These are phyloP conservation scores for Aspergillus sp. DNA, from an alignment of 2,329 filamentous ascomycete species.

Conservation along the genomic window DNA sequence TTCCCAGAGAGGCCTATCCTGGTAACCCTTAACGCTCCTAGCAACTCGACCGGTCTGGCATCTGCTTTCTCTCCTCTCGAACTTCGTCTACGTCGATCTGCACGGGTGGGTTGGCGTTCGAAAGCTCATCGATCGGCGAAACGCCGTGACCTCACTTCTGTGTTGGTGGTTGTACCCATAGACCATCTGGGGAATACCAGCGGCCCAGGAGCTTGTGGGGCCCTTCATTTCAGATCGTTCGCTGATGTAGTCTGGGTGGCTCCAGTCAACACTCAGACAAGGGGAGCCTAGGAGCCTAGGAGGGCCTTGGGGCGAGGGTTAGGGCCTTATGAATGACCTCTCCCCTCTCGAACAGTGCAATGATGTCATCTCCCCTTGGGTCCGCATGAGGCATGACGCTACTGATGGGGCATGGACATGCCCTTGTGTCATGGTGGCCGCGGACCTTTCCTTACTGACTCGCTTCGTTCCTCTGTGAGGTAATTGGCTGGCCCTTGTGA, in stretches of 20 bases:
- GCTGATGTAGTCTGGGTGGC: constrained; percentile 1
- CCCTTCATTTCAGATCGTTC: constrained; percentile 14
- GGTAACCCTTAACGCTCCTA: background rate
- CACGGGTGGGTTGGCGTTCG: constrained; percentile 10
- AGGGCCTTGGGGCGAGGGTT: background rate
- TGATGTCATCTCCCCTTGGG: constrained; percentile 1
- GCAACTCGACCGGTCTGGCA: background rate
- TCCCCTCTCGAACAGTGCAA: background rate
- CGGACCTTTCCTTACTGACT: background rate
- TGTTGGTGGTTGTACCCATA: constrained; percentile 5
- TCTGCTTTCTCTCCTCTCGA: no score
- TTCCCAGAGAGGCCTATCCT: background rate
- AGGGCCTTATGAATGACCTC: background rate
- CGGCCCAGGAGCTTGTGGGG: constrained; percentile 13
- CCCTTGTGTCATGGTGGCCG: background rate
- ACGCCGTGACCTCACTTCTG: constrained; percentile 18
- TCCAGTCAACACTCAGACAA: background rate
- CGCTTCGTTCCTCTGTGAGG: background rate
- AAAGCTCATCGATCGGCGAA: constrained; percentile 6
- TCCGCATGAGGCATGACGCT: background rate
- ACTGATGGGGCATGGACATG: background rate
- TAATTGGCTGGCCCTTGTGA: constrained; percentile 1
- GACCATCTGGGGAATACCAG: constrained; percentile 11
- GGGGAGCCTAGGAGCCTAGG: background rate
- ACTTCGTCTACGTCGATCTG: constrained; percentile 8